phyloP scores from a whole-genome alignment of 202 grass and related monocot genomes.

The Schoenoplectus tabernaemontani region DNA sequence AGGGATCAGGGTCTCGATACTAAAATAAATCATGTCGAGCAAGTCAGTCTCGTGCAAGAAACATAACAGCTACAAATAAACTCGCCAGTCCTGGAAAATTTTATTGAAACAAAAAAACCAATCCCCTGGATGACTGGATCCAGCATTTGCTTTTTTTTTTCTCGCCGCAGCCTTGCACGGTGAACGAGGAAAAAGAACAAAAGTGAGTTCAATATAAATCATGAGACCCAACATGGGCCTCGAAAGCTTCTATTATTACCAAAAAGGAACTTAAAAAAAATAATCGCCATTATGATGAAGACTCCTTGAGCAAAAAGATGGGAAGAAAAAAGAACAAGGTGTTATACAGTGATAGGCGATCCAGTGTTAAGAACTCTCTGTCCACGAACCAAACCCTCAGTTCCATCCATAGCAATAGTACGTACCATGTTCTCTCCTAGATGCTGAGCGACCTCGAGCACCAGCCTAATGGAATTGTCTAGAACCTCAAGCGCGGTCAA shows the following conservation, averaged over 20 bases:
- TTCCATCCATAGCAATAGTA: conserved; percentile 96
- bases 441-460: conserved; percentile 94
- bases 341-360: conserved; percentile 85
- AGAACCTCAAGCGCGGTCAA: conserved; percentile 88
- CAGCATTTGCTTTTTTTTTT: not conserved
- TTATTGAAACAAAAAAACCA: conserved; percentile 6
- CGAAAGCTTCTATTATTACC: conserved; percentile 13
- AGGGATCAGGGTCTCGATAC: not conserved
- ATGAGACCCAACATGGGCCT: not conserved
- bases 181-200: not conserved
- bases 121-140: conserved; percentile 1
- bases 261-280: not conserved
- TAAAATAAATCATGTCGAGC: not conserved
- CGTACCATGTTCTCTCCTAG: conserved; percentile 90
- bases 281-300: not conserved
- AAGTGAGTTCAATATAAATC: conserved; percentile 10
- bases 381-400: conserved; percentile 84
- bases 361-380: conserved; percentile 94
- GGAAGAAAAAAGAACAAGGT: not conserved
- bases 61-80: not conserved
- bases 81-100: not conserved
- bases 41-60: not conserved
- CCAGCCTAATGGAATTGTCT: conserved; percentile 82
- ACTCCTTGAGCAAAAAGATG: not conserved
- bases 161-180: not conserved